phyloP scores from a whole-genome alignment of 257 asterid species.

The Primulina tabacum region DNA sequence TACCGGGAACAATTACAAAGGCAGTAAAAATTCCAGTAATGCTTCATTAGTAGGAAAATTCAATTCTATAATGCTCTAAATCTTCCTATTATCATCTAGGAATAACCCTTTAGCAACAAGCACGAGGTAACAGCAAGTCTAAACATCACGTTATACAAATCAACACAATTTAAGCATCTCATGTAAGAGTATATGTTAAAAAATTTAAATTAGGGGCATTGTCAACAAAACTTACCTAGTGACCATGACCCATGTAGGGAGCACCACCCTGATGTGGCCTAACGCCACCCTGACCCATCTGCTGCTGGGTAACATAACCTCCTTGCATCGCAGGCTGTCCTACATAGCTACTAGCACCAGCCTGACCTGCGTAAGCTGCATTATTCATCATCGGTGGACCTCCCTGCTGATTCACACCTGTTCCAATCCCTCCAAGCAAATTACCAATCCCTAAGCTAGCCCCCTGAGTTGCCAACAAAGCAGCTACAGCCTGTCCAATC shows the following conservation, averaged over 20 bases:
- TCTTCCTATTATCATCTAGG: not conserved
- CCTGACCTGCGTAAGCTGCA: slow-evolving; percentile 73
- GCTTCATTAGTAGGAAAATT: not conserved
- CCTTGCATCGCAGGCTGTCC: slow-evolving; percentile 77
- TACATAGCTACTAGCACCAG: slow-evolving; percentile 59
- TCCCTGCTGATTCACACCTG: slow-evolving; percentile 63
- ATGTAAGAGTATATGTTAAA: not conserved
- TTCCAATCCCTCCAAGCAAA: slow-evolving; percentile 83
- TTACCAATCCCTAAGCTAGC: slow-evolving; percentile 83
- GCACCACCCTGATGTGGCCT: slow-evolving; percentile 94
- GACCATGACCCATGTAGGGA: slow-evolving; percentile 84
- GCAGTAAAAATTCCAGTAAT: not conserved
- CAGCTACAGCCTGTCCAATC: slow-evolving; percentile 92
- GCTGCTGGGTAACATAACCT: slow-evolving; percentile 61
- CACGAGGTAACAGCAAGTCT: not conserved
- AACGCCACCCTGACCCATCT: slow-evolving; percentile 79
- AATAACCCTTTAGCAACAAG: not conserved
- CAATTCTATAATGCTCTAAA: not conserved
- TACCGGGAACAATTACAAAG: not conserved
- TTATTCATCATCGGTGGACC: slow-evolving; percentile 61
- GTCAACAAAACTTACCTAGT: slow-evolving; percentile 51
- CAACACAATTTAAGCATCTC: slow-evolving; percentile 3
- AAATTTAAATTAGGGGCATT: slow-evolving; percentile 3
- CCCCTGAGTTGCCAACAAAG: slow-evolving; percentile 76
- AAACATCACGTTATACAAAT: slow-evolving; percentile 2